Percentiles rank a stretch among this genome's conserved stretches.
Evolutionary conservation across 345 rosid species (phyloP).

Genomic region (Erysimum cheiranthoides): DNA sequence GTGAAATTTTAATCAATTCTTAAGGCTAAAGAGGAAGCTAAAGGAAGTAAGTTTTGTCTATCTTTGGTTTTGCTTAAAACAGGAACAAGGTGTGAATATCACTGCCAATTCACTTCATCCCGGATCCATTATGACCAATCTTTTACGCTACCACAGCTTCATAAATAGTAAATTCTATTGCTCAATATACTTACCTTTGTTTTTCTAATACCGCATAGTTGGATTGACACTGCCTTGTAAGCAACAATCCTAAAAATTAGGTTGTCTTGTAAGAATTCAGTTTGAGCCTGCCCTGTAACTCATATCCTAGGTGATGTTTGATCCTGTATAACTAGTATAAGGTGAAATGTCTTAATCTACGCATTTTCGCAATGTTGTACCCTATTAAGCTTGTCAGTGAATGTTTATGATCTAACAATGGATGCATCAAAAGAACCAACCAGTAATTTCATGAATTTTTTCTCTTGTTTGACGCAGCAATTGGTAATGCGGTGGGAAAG

Average conservation of each 20-base stretch:
- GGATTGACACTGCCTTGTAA: neutral
- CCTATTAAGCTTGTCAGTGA: neutral
- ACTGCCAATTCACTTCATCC: slow-evolving; percentile 85
- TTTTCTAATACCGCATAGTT: neutral
- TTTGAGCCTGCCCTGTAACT: slow-evolving; percentile 11
- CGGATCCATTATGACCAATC: slow-evolving; percentile 68
- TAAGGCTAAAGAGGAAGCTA: slow-evolving; percentile 13
- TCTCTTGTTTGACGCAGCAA: slow-evolving; percentile 48
- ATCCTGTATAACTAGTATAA: neutral
- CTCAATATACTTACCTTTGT: neutral
- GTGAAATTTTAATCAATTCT: neutral
- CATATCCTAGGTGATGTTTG: slow-evolving; percentile 5
- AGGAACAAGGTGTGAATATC: slow-evolving; percentile 67
- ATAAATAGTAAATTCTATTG: slow-evolving; percentile 45
- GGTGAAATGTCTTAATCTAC: neutral
- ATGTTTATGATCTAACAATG: slow-evolving; percentile 6
- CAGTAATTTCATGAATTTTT: neutral
- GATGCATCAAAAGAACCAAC: slow-evolving; percentile 19
- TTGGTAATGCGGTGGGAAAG: slow-evolving; percentile 51
- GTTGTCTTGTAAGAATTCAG: neutral
- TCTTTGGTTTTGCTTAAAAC: slow-evolving; percentile 41
- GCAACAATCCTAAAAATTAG: neutral
- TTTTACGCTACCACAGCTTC: slow-evolving; percentile 57
- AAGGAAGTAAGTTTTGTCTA: neutral
- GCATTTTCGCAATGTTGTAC: neutral